Evolutionary conservation across 2,329 filamentous ascomycete genomes (phyloP).

Genomic region (Rhynchosporium secalis): DNA sequence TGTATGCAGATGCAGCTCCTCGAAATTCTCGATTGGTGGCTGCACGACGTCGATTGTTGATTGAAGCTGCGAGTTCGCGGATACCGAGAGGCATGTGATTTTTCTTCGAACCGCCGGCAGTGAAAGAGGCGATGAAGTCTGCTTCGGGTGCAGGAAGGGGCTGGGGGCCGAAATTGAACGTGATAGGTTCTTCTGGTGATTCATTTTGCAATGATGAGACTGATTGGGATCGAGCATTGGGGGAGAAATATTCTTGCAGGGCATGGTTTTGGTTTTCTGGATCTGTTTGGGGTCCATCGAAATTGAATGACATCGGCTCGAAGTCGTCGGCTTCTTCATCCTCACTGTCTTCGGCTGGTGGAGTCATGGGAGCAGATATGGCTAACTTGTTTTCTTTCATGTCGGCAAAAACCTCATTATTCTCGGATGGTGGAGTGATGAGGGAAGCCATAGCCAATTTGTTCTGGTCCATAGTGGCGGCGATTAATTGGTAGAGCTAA

Average conservation of each 20-base stretch:
- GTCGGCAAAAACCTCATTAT: neutral
- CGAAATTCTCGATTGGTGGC: constrained; percentile 21
- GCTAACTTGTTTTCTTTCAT: neutral
- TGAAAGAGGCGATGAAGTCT: neutral
- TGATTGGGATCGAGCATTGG: neutral
- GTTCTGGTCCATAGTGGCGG: neutral
- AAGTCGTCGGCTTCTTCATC: neutral
- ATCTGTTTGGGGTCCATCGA: neutral
- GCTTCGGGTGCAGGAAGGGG: constrained; percentile 3
- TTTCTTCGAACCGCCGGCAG: neutral
- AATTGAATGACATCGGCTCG: neutral
- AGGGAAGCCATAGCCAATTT: neutral
- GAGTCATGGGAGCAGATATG: neutral
- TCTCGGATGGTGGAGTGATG: neutral
- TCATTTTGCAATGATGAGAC: too few species aligned
- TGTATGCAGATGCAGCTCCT: constrained; percentile 23
- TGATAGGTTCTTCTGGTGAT: neutral
- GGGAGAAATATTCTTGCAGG: neutral
- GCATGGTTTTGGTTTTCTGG: neutral
- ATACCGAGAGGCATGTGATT: constrained; percentile 8
- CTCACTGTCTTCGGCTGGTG: neutral
- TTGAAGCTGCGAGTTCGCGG: constrained; percentile 20
- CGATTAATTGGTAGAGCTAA: neutral
- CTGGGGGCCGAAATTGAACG: constrained; percentile 13
- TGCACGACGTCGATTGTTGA: constrained; percentile 23